Evolutionary conservation across 768 basidiomycete species (phyloP), one percentile per base, ranked within the genome.

Genomic region (Leccinum aurantiacum): DNA sequence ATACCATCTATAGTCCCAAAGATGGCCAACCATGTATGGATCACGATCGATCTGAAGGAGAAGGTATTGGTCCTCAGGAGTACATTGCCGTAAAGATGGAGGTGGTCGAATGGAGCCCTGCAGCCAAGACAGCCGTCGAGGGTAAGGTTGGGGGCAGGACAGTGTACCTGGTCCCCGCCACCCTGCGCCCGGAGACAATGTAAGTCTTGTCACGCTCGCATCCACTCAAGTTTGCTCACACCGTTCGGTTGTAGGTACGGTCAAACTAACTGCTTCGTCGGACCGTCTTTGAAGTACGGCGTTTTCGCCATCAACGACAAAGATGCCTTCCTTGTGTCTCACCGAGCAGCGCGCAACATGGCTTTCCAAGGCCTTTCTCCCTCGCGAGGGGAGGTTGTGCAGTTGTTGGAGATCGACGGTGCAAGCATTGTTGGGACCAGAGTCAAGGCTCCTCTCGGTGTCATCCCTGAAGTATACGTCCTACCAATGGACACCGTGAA

Each of bases 1-100:
- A 98, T 75, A 99, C 97, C 14, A 93, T 98, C 70, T 99, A 97
- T 82, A 95, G 93, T 64, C 94, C 95, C 3, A 98, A 98, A 75
- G 97, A 99, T 66, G 95, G 95, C 3, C 97, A 98, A 71, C 96
- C 97, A 0, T 99, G 97, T 71, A 98, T 99, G 97, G 97, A 99
- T 75, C 97, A 99, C 77, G 97, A 99, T 74, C 90, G 97, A 59
- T 84, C 87, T 54, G 93, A 93, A 60, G 97, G 97, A 46, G 97
- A 99, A 76, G 96, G 89, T 51, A 79, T 94, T 57, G 93, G 93
- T 6, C 97, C 97, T 6, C 93, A 95, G 69, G 96, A 98, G 71
- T 98, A 98, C 77, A 93, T 95, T 22, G 90, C 80, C 19, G 76
- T 98, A 74, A 98, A 97, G 79, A 93, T 98, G 91, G 87, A 92